A percentile compares a stretch with the other conserved stretches of the same genome.
Conservation (phyloP, 495 filamentous ascomycete genomes). For the Penicillium malachiteum region DNA sequence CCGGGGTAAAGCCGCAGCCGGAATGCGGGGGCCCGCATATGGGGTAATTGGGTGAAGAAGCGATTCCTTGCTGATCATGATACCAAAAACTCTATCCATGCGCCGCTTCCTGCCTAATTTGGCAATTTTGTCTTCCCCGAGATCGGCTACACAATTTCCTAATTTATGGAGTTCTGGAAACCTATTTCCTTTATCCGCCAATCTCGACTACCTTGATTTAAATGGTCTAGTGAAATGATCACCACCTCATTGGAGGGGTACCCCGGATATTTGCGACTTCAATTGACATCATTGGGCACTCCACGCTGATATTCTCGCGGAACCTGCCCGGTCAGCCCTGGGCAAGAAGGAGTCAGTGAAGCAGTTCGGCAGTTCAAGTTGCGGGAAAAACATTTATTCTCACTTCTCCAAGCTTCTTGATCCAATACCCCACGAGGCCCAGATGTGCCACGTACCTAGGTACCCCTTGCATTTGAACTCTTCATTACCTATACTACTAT, state of each 20-base stretch:
- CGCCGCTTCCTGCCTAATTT: neutral
- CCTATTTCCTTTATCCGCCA: neutral
- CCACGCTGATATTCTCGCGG: neutral
- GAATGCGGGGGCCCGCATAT: conserved; percentile 2
- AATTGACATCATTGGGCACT: neutral
- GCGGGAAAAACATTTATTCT: too few species aligned
- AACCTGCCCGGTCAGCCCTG: neutral
- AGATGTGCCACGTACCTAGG: too few species aligned
- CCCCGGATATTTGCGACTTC: neutral
- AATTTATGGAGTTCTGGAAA: neutral
- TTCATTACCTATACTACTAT: too few species aligned
- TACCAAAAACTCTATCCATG: neutral
- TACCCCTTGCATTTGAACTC: too few species aligned
- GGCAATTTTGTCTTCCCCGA: neutral
- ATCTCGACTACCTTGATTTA: neutral
- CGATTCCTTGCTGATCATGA: neutral
- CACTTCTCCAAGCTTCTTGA: too few species aligned
- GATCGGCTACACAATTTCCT: neutral
- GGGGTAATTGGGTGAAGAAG: neutral
- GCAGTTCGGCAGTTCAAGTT: neutral
- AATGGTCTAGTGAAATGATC: neutral
- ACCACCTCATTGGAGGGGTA: neutral
- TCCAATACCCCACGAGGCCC: too few species aligned
- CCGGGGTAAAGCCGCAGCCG: neutral
- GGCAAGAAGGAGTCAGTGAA: neutral